These are phyloP conservation scores for Chytridium lagenaria DNA, from an alignment of 371 early-diverging fungal genomes.

Conservation along the genomic window DNA sequence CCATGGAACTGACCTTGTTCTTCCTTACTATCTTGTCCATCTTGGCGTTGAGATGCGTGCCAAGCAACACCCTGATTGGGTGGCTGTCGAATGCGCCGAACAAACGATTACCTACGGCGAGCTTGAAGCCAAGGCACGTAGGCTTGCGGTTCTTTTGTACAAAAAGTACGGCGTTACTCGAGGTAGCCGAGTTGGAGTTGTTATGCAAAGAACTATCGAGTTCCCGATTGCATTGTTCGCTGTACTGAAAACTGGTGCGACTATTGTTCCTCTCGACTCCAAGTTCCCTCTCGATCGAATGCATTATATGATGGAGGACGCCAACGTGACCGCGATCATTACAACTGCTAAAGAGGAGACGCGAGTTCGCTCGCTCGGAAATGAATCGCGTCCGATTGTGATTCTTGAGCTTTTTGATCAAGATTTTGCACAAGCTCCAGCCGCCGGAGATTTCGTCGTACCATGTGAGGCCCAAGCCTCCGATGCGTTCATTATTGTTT, in stretches of 20 bases:
- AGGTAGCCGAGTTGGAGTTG: conserved; percentile 26
- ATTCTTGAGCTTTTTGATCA: background rate
- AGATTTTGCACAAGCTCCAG: background rate
- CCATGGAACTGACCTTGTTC: background rate
- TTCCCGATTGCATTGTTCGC: conserved; percentile 37
- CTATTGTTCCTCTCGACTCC: conserved; percentile 37
- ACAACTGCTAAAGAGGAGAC: conserved; percentile 7
- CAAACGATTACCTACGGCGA: conserved; percentile 33
- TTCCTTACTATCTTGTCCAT: conserved; percentile 7
- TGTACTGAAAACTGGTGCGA: conserved; percentile 38
- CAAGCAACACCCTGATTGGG: background rate
- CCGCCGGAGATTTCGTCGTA: background rate
- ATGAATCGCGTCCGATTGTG: background rate
- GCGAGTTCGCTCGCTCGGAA: background rate
- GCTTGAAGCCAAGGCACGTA: conserved; percentile 32
- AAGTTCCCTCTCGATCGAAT: conserved; percentile 28
- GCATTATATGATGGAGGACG: conserved; percentile 18
- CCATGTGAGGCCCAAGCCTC: conserved; percentile 3
- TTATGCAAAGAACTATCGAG: conserved; percentile 29
- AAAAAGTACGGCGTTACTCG: conserved; percentile 13
- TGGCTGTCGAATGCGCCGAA: conserved; percentile 21
- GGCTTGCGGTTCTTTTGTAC: conserved; percentile 19
- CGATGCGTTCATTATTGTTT: conserved; percentile 22
- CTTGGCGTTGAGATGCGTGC: conserved; percentile 12
- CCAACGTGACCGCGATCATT: conserved; percentile 20